Percentiles rank a stretch among this genome's conserved stretches.
phyloP scores from a whole-genome alignment of 129 eudicot species.

The Kitagawia praeruptora region DNA sequence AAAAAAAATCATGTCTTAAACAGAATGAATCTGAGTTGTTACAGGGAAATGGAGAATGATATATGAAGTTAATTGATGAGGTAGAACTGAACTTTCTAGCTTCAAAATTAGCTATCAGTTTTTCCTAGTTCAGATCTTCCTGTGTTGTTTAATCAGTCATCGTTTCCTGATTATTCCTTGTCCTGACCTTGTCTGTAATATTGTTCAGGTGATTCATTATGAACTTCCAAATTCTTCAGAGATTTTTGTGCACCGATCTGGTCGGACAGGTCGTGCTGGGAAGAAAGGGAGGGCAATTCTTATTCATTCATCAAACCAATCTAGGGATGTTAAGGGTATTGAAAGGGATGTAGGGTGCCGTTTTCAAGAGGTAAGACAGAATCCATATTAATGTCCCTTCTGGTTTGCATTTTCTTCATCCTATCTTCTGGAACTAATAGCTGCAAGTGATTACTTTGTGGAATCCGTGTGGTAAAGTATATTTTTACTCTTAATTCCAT shows the following conservation, averaged over 20 bases:
- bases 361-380: conserved; percentile 51
- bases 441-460: neutral
- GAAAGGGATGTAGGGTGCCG: conserved; percentile 72
- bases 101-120: neutral
- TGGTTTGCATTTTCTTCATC: neutral
- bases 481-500: neutral
- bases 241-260: conserved; percentile 84
- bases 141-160: neutral
- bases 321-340: conserved; percentile 49
- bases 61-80: neutral
- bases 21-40: neutral
- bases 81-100: neutral
- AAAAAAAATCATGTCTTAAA: neutral
- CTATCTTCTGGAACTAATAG: neutral
- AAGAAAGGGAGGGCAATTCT: conserved; percentile 85
- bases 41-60: neutral
- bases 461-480: neutral
- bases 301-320: conserved; percentile 48
- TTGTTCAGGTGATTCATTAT: conserved; percentile 60
- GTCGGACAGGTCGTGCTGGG: conserved; percentile 99
- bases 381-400: neutral
- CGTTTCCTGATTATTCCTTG: neutral
- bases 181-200: neutral
- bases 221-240: conserved; percentile 80
- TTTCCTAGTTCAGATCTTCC: neutral